Base-by-base conservation (phyloP, 2,329 filamentous ascomycete species). In the Aspergillus melleus region DNA sequence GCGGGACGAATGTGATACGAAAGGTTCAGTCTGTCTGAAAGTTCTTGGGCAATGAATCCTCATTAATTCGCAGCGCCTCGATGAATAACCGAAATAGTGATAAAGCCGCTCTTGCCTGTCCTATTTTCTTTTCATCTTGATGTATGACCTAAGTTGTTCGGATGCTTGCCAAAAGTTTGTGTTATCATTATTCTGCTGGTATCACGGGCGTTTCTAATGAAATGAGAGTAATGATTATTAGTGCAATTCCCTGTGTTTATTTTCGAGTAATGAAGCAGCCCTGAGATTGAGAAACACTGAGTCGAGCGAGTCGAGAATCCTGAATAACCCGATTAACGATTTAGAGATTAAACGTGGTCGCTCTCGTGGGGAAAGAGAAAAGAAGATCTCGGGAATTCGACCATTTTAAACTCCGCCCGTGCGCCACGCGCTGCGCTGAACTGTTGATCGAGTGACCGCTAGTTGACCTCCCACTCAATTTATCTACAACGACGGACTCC, bases 141-240 rank as follows among this genome's bases (percentile, higher is more conserved):
- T 47, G 22, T 47, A 47, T 47, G 44, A 47, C 19, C 53, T 49
- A 22, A 39, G 26, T 24, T 49, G 42, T 49, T 26, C 24, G 44
- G 44, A 39, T 39, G 44, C 47, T 47, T 22, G 53, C 16, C 29
- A 55, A 55, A 55, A 55, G 53, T 55, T 55, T 55, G 53, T 55
- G 44, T 49, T 55, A 55, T 55, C 44, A 26, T 14, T 42, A 46
- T 46, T 32, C 47, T 20, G 20, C 44, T 49, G 44, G 47, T 55
- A 55, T 49, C 44, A 49, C 42, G 32, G 53, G 32, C 44, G 22
- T 30, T 49, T 29, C 22, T 19, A 47, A 44, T 55, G 49, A n/a
- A 55, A 55, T 39, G 53, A 49, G 19, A 55, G 53, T 55, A 49
- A 49, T 55, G 30, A 55, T 42, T 42, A 42, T 42, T 6, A 42